Conservation (phyloP, 345 rosid genomes). For the Brassica incana region DNA sequence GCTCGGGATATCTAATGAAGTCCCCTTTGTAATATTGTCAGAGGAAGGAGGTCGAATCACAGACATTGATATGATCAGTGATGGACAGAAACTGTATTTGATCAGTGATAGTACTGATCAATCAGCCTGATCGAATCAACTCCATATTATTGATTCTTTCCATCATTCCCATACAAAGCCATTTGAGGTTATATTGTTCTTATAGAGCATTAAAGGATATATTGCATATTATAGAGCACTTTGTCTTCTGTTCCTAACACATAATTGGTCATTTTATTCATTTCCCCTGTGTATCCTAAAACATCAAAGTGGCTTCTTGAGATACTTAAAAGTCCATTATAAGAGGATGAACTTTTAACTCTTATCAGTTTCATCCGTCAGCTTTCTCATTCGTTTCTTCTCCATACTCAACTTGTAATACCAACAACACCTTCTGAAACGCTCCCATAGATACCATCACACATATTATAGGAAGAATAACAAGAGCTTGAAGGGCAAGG, state of each 20-base stretch:
- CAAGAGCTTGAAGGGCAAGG: too few relatives aligned
- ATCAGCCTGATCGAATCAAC: conserved; percentile 1
- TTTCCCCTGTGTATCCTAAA: neutral
- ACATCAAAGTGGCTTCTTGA: neutral
- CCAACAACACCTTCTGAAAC: neutral
- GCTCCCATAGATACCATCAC: too few relatives aligned
- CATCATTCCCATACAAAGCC: neutral
- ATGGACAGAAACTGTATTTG: conserved; percentile 72
- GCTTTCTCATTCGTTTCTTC: neutral
- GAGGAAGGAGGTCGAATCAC: conserved; percentile 72
- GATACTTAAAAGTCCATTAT: neutral
- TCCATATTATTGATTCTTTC: conserved; percentile 1
- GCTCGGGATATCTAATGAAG: conserved; percentile 43
- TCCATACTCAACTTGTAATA: neutral
- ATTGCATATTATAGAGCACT: neutral
- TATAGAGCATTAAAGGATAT: neutral
- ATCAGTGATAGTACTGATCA: conserved; percentile 37
- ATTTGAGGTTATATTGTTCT: neutral
- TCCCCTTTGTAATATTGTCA: conserved; percentile 48
- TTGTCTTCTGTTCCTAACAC: neutral
- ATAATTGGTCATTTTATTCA: neutral
- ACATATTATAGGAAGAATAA: too few relatives aligned
- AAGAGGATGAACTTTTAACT: neutral
- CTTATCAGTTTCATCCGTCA: neutral
- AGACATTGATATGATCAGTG: conserved; percentile 65